Conservation (phyloP, 176 grass and related monocot species). For the Hordeum marinum region DNA sequence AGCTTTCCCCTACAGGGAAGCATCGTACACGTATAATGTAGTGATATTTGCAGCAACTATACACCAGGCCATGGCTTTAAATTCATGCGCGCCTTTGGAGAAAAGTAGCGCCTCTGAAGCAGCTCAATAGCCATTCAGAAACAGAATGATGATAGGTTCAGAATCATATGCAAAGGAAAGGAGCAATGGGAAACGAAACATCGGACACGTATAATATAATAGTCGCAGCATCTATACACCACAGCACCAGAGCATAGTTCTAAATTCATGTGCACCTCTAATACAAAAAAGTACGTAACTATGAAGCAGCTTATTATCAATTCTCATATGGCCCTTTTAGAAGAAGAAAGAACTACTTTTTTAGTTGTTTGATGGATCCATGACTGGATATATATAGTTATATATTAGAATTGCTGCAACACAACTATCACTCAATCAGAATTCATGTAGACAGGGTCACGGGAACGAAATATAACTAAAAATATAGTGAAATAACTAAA, state of each 20-base stretch:
- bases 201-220: no score
- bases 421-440: not conserved
- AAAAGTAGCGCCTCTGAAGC: not conserved
- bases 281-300: not conserved
- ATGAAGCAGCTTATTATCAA: not conserved
- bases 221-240: not conserved
- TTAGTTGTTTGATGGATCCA: not conserved
- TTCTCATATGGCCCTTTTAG: not conserved
- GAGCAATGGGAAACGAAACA: no score
- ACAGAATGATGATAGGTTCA: not conserved
- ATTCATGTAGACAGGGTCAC: not conserved
- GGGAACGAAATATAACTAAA: not conserved
- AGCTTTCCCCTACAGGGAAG: not conserved
- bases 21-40: not conserved
- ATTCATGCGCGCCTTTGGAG: not conserved
- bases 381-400: not conserved
- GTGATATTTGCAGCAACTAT: constrained; percentile 5
- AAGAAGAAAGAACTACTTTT: not conserved
- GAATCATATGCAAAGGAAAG: not conserved
- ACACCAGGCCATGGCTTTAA: not conserved
- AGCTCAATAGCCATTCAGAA: not conserved
- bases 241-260: not conserved
- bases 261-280: not conserved
- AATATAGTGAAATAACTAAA: not conserved
- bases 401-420: not conserved